Percentiles rank a stretch among this genome's conserved stretches.
Evolutionary conservation across 1,284 basidiomycete species (phyloP).

Genomic region (Kwoniella shivajii): DNA sequence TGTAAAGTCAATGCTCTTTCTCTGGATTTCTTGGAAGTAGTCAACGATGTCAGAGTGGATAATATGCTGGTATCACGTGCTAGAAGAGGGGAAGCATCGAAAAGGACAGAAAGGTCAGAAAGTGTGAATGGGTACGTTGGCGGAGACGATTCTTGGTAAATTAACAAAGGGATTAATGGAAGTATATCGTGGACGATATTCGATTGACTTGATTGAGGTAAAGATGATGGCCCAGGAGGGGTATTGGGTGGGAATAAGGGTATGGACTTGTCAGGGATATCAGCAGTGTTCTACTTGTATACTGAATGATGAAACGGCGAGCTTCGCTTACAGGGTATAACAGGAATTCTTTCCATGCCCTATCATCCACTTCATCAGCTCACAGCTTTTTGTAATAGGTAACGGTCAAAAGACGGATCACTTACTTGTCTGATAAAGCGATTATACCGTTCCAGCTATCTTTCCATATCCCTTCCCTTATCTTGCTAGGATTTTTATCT

Average conservation of each 20-base stretch:
- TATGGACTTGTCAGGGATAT: not conserved
- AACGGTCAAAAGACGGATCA: not conserved
- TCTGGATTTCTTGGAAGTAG: not conserved
- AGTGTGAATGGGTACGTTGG: slow-evolving; percentile 65
- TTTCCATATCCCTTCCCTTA: slow-evolving; percentile 20
- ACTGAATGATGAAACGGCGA: not conserved
- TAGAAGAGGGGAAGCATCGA: slow-evolving; percentile 59
- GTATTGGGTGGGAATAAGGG: not conserved
- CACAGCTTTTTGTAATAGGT: too few relatives aligned
- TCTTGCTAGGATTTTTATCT: slow-evolving; percentile 13
- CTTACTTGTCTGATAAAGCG: slow-evolving; percentile 17
- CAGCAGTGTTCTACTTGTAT: not conserved
- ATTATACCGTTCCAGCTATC: slow-evolving; percentile 20
- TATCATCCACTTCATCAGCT: too few relatives aligned
- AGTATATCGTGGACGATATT: not conserved
- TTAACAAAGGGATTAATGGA: too few relatives aligned
- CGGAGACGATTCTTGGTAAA: too few relatives aligned
- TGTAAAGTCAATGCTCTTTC: not conserved
- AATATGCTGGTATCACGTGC: not conserved
- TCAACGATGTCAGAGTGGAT: not conserved
- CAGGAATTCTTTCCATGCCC: slow-evolving; percentile 20
- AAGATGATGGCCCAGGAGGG: not conserved
- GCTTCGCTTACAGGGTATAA: slow-evolving; percentile 20
- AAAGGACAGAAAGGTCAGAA: slow-evolving; percentile 91
- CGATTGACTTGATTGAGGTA: not conserved